Evolutionary conservation across 371 early-diverging fungal species (phyloP).

Genomic region (Paraphysoderma sedebokerense): DNA sequence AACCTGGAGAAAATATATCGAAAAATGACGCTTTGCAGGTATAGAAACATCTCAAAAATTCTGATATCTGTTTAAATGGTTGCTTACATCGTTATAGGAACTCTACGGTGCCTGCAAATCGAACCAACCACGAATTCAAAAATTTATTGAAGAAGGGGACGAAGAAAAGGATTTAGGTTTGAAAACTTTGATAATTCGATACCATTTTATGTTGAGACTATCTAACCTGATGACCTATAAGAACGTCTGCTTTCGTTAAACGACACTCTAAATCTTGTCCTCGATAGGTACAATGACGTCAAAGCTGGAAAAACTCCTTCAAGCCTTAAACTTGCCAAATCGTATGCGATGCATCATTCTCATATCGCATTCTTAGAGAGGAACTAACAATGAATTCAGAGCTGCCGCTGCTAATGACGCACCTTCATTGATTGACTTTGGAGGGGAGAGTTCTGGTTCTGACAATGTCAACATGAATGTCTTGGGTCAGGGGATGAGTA

Average conservation of each 20-base stretch:
- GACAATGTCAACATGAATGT: not conserved
- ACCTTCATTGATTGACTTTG: not conserved
- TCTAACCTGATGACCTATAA: too few relatives aligned
- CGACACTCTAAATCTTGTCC: slow-evolving; percentile 2
- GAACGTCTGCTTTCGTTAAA: not conserved
- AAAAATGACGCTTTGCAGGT: slow-evolving; percentile 2
- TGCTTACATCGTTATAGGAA: slow-evolving; percentile 5
- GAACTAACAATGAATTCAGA: too few relatives aligned
- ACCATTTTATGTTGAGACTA: too few relatives aligned
- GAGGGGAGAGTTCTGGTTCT: not conserved
- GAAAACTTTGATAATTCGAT: not conserved
- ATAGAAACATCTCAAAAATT: too few relatives aligned
- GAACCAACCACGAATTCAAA: slow-evolving; percentile 49
- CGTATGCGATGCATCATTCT: not conserved
- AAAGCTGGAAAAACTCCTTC: not conserved
- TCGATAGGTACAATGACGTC: not conserved
- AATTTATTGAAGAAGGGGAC: slow-evolving; percentile 39
- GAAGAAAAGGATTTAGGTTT: slow-evolving; percentile 43
- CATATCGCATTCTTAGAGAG: not conserved
- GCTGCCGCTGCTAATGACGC: not conserved
- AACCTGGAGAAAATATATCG: slow-evolving; percentile 35
- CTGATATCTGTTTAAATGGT: too few relatives aligned
- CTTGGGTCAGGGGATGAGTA: too few relatives aligned
- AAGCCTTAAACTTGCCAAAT: not conserved
- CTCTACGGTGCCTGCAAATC: slow-evolving; percentile 28